Percentiles rank a stretch among this genome's conserved stretches.
Conservation (phyloP, 495 filamentous ascomycete species). For the Evernia prunastri region DNA sequence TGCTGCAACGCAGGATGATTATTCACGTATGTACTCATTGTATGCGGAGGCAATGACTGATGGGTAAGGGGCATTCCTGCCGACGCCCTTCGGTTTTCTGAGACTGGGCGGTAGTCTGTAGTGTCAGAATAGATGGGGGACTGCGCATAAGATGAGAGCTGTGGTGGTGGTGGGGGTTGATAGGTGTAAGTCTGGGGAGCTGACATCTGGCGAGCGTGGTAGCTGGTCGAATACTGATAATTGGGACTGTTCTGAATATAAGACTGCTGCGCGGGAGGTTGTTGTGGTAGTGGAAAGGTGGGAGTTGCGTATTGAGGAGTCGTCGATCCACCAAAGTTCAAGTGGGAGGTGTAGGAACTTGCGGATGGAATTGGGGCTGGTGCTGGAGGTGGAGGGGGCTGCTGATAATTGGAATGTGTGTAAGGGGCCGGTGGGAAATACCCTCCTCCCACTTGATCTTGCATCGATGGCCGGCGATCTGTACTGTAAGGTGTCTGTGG, state of each 20-base stretch:
- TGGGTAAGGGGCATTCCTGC: slow-evolving; percentile 10
- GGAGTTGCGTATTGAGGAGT: slow-evolving; percentile 24
- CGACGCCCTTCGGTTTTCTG: slow-evolving; percentile 9
- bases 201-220: slow-evolving; percentile 25
- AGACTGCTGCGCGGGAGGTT: slow-evolving; percentile 15
- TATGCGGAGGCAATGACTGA: slow-evolving; percentile 14
- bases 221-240: slow-evolving; percentile 18
- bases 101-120: slow-evolving; percentile 13
- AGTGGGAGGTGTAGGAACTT: slow-evolving; percentile 24
- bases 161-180: slow-evolving; percentile 16
- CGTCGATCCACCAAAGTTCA: slow-evolving; percentile 24
- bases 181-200: slow-evolving; percentile 21
- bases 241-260: slow-evolving; percentile 20
- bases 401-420: slow-evolving; percentile 15
- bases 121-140: slow-evolving; percentile 14
- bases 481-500: slow-evolving; percentile 17
- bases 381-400: slow-evolving; percentile 21
- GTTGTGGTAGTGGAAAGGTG: slow-evolving; percentile 20
- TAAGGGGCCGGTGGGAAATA: slow-evolving; percentile 17
- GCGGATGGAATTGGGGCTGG: slow-evolving; percentile 18
- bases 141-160: slow-evolving; percentile 19
- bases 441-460: slow-evolving; percentile 17
- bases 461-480: slow-evolving; percentile 23
- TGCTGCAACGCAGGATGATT: slow-evolving; percentile 19
- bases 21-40: slow-evolving; percentile 19